These are phyloP conservation scores for Colletotrichum australisinense DNA, from an alignment of 2,329 filamentous ascomycete species.

Conservation along the genomic window DNA sequence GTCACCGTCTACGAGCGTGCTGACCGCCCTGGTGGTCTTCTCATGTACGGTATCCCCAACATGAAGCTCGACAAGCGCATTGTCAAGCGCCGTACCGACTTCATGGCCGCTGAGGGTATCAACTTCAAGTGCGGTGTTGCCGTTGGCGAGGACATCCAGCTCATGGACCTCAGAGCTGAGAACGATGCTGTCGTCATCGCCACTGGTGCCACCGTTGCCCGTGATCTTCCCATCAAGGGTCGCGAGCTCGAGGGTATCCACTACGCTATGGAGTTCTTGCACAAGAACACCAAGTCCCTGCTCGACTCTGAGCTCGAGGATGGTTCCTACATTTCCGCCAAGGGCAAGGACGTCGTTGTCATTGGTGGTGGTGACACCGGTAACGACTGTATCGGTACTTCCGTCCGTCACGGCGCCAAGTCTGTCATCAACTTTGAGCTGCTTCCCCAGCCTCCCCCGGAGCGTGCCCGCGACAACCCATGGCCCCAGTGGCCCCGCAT, in stretches of 20 bases:
- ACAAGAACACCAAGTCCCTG: constrained; percentile 97
- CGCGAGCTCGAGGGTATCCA: constrained; percentile 91
- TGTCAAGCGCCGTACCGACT: constrained; percentile 93
- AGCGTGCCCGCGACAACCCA: constrained; percentile 93
- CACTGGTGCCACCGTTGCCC: constrained; percentile 91
- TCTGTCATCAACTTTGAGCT: constrained; percentile 97
- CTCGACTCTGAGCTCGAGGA: constrained; percentile 91
- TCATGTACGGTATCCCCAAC: constrained; percentile 99
- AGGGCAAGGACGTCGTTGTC: constrained; percentile 95
- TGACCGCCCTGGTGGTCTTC: constrained; percentile 88
- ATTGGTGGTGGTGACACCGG: constrained; percentile 98
- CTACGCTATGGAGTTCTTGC: constrained; percentile 97
- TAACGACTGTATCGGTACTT: constrained; percentile 98
- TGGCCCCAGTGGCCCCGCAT: constrained; percentile 99
- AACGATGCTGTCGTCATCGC: constrained; percentile 91
- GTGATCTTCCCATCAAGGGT: constrained; percentile 90
- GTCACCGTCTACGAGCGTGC: constrained; percentile 95
- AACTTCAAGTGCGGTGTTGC: constrained; percentile 82
- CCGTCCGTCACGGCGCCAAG: constrained; percentile 93
- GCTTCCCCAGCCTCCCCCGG: constrained; percentile 88
- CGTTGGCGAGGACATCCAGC: constrained; percentile 78
- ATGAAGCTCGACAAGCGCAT: constrained; percentile 99
- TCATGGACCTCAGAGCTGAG: constrained; percentile 77
- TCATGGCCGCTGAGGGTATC: constrained; percentile 91
- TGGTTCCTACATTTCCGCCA: constrained; percentile 89